These are phyloP conservation scores for Calocybe cyanea DNA, from an alignment of 768 basidiomycete species.

Conservation along the genomic window DNA sequence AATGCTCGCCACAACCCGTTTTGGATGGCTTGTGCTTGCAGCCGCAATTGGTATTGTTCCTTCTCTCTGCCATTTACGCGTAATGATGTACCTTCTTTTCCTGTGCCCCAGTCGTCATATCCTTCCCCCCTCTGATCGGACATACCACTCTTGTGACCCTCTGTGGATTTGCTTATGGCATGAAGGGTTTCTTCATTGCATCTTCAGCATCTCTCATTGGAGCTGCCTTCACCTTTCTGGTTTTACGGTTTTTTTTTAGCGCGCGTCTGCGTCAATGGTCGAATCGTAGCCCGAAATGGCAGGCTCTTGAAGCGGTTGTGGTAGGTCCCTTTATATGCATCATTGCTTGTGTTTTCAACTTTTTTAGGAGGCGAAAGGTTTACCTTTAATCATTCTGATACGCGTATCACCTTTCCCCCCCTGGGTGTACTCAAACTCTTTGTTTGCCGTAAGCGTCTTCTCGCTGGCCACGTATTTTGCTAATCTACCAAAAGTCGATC, in stretches of 20 bases:
- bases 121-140: conserved; percentile 62
- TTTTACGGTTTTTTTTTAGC: conserved; percentile 57
- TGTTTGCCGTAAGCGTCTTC: conserved; percentile 61
- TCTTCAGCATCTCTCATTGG: conserved; percentile 59
- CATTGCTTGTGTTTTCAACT: conserved; percentile 2
- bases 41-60: conserved; percentile 41
- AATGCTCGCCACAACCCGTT: conserved; percentile 50
- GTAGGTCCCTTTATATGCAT: conserved; percentile 37
- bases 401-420: conserved; percentile 82
- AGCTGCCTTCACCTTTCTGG: conserved; percentile 56
- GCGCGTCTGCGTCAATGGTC: conserved; percentile 57
- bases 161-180: conserved; percentile 81
- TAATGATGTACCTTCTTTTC: neutral
- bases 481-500: conserved; percentile 48
- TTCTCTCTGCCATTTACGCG: conserved; percentile 2
- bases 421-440: conserved; percentile 81
- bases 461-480: neutral
- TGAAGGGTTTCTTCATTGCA: conserved; percentile 70
- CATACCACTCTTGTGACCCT: conserved; percentile 65
- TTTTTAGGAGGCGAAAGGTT: conserved; percentile 62
- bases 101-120: conserved; percentile 36
- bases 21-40: conserved; percentile 60
- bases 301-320: conserved; percentile 70
- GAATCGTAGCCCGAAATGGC: conserved; percentile 65
- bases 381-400: conserved; percentile 79